These are phyloP conservation scores for Plasmodium vinckei DNA, from an alignment of 169 alveolate genomes.

Conservation along the genomic window DNA sequence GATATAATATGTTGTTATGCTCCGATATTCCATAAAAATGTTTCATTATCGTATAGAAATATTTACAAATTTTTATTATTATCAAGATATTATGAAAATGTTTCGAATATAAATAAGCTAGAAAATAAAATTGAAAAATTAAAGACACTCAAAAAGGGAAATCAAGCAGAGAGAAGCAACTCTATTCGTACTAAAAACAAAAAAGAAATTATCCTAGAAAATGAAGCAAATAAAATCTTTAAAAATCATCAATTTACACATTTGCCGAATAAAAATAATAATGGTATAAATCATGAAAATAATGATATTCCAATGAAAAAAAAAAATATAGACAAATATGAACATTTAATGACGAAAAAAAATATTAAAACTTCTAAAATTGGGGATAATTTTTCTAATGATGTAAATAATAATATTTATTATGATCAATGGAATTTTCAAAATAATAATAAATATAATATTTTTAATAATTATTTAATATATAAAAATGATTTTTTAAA, in stretches of 20 bases:
- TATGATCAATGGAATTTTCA: not conserved
- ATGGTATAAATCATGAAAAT: too few relatives aligned
- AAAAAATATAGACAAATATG: too few relatives aligned
- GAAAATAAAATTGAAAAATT: conserved; percentile 9
- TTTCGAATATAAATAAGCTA: conserved; percentile 24
- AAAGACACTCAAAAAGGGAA: not conserved
- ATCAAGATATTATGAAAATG: conserved; percentile 34
- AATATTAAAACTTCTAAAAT: too few relatives aligned
- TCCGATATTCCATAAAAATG: conserved; percentile 57
- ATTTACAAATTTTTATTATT: conserved; percentile 50
- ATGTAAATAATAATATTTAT: too few relatives aligned
- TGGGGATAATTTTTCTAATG: too few relatives aligned
- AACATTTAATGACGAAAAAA: too few relatives aligned
- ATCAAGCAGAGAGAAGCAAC: not conserved
- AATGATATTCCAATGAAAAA: too few relatives aligned
- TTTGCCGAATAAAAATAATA: too few relatives aligned
- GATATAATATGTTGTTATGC: conserved; percentile 56
- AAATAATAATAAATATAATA: conserved; percentile 3
- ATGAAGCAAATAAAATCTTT: not conserved
- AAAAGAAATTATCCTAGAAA: not conserved
- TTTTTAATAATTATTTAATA: conserved; percentile 61
- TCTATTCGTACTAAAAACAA: too few relatives aligned
- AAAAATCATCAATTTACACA: not conserved
- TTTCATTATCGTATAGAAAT: conserved; percentile 51
- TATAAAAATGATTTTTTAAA: conserved; percentile 57